Conservation (phyloP, 371 early-diverging fungal species). For the Lichtheimia ramosa region DNA sequence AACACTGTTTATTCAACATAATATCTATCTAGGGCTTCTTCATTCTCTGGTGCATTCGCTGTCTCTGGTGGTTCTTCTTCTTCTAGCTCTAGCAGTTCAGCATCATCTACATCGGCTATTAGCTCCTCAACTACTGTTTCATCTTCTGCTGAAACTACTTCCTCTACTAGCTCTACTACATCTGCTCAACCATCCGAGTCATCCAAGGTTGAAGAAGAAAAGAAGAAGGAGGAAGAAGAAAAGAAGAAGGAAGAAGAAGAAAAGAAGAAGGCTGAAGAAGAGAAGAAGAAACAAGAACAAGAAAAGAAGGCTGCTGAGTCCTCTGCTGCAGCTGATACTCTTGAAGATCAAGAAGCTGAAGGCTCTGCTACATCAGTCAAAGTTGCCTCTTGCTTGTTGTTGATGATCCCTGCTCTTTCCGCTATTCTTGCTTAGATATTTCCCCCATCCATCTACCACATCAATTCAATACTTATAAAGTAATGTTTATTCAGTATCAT, state of each 20-base stretch:
- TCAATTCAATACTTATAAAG: not conserved
- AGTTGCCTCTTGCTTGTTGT: slow-evolving; percentile 11
- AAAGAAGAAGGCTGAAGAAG: not conserved
- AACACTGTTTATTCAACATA: no score
- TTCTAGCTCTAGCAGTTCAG: not conserved
- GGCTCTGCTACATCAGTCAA: slow-evolving; percentile 16
- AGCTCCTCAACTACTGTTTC: slow-evolving; percentile 3
- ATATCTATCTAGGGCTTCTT: not conserved
- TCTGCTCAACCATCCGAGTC: slow-evolving; percentile 1
- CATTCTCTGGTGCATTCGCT: slow-evolving; percentile 5
- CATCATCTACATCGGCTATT: not conserved
- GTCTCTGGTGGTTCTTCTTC: slow-evolving; percentile 13
- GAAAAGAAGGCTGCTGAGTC: not conserved
- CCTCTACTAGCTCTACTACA: slow-evolving; percentile 5
- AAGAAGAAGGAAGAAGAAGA: not conserved
- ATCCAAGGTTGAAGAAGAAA: not conserved
- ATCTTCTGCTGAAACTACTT: not conserved
- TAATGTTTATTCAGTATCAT: no score
- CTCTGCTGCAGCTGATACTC: slow-evolving; percentile 7
- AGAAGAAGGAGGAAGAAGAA: not conserved
- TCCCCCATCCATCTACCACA: not conserved
- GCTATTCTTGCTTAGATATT: not conserved
- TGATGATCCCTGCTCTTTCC: slow-evolving; percentile 1
- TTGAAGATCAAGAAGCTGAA: slow-evolving; percentile 12
- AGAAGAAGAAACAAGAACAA: not conserved